A percentile compares a stretch with the other conserved stretches of the same genome.
Evolutionary conservation across 768 basidiomycete genomes (phyloP).

Genomic region (Rhodotorula graminis): DNA sequence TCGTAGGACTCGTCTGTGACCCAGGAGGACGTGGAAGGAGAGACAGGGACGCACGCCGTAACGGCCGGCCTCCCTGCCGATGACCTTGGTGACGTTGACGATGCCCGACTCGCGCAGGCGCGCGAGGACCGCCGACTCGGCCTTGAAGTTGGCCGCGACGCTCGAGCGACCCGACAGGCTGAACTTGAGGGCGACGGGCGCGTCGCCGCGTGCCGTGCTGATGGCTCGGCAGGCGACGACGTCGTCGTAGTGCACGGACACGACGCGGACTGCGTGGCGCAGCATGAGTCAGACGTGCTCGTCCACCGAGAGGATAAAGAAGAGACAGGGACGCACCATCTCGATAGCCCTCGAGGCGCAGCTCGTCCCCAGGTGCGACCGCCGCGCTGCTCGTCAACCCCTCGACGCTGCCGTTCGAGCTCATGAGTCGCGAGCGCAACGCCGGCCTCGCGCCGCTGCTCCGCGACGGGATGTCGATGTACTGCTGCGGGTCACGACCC

Average conservation of each 20-base stretch:
- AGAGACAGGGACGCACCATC: conserved; percentile 10
- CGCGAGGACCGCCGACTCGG: conserved; percentile 11
- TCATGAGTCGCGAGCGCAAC: not conserved
- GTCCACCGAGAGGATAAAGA: too few relatives aligned
- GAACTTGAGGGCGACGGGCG: conserved; percentile 26
- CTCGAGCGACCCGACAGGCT: conserved; percentile 20
- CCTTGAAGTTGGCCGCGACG: conserved; percentile 32
- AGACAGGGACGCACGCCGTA: conserved; percentile 8
- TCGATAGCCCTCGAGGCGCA: conserved; percentile 26
- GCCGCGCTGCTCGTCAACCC: not conserved
- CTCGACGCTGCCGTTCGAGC: not conserved
- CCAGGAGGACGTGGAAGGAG: too few relatives aligned
- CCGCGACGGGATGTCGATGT: too few relatives aligned
- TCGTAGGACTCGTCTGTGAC: too few relatives aligned
- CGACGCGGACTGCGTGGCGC: conserved; percentile 5
- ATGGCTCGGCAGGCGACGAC: conserved; percentile 31
- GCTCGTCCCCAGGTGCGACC: conserved; percentile 18
- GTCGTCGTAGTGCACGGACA: conserved; percentile 35
- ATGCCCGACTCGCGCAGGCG: conserved; percentile 18
- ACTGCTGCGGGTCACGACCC: not conserved
- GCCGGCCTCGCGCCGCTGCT: not conserved
- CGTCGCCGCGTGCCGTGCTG: conserved; percentile 19
- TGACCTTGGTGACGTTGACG: conserved; percentile 17
- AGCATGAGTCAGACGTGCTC: not conserved
- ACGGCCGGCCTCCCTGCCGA: conserved; percentile 25